phyloP scores from a whole-genome alignment of 148 eudicot genomes.

The Nepenthes mirabilis region DNA sequence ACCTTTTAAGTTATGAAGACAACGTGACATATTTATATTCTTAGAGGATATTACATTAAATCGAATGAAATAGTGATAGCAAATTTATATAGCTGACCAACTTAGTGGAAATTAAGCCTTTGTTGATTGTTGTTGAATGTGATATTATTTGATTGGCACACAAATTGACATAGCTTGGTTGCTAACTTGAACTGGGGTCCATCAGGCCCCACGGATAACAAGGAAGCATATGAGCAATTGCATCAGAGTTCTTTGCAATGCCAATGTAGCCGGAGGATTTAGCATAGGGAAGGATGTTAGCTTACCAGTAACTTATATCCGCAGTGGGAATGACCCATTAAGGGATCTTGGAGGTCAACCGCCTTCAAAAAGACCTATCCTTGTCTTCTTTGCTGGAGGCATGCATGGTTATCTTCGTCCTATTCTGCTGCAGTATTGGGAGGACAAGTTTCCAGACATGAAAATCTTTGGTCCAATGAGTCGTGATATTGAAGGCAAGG shows the following conservation, averaged over 20 bases:
- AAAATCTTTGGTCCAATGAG: slow-evolving; percentile 50
- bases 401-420: slow-evolving; percentile 76
- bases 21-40: no score
- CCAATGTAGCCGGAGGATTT: slow-evolving; percentile 66
- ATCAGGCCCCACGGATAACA: slow-evolving; percentile 75
- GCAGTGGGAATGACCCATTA: slow-evolving; percentile 31
- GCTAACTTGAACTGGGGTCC: slow-evolving; percentile 1
- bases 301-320: slow-evolving; percentile 60
- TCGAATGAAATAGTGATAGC: no score
- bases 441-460: slow-evolving; percentile 62
- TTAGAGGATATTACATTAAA: no score
- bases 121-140: no score
- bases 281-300: slow-evolving; percentile 76
- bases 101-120: no score
- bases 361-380: slow-evolving; percentile 46
- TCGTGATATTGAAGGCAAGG: slow-evolving; percentile 37
- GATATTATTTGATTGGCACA: no score
- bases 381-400: slow-evolving; percentile 81
- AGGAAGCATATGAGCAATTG: slow-evolving; percentile 72
- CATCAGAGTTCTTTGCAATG: slow-evolving; percentile 89
- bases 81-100: no score
- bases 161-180: neutral
- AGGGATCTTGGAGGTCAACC: slow-evolving; percentile 77
- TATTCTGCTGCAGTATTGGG: slow-evolving; percentile 51
- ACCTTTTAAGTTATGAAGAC: no score